Evolutionary conservation across 2,329 filamentous ascomycete genomes (phyloP).

Genomic region (Penicillium sp.): DNA sequence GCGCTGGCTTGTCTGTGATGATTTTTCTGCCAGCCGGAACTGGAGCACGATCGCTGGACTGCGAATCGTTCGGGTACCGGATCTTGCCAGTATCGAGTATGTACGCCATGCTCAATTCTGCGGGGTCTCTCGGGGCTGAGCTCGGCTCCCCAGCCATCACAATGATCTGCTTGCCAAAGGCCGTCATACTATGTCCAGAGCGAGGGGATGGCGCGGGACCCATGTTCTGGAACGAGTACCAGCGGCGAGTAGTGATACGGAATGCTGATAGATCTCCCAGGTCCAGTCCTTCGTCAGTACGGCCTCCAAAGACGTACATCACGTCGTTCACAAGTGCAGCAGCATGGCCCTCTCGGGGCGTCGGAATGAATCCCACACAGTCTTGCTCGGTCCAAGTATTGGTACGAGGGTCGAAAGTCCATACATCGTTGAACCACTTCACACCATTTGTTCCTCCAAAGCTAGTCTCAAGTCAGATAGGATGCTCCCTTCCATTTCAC

Average conservation of each 20-base stretch:
- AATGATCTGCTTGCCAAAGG: slow-evolving; percentile 87
- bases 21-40: slow-evolving; percentile 47
- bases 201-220: slow-evolving; percentile 90
- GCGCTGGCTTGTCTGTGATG: slow-evolving; percentile 50
- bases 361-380: slow-evolving; percentile 96
- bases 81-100: slow-evolving; percentile 95
- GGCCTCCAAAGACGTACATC: slow-evolving; percentile 98
- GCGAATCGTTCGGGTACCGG: slow-evolving; percentile 81
- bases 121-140: slow-evolving; percentile 76
- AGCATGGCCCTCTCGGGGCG: slow-evolving; percentile 90
- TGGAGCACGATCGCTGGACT: slow-evolving; percentile 46
- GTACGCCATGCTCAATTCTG: slow-evolving; percentile 86
- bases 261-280: slow-evolving; percentile 91
- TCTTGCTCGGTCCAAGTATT: slow-evolving; percentile 89
- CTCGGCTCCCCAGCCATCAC: slow-evolving; percentile 94
- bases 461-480: not conserved
- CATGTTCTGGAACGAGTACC: slow-evolving; percentile 99
- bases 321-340: slow-evolving; percentile 93
- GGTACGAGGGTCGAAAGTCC: slow-evolving; percentile 83
- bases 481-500: slow-evolving; percentile 42
- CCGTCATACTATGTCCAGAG: slow-evolving; percentile 97
- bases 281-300: slow-evolving; percentile 90
- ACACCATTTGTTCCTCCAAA: slow-evolving; percentile 97
- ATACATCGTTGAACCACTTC: slow-evolving; percentile 98
- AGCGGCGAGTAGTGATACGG: slow-evolving; percentile 78